phyloP scores from a whole-genome alignment of 495 filamentous ascomycete genomes.

The Chaetomium fimeti region DNA sequence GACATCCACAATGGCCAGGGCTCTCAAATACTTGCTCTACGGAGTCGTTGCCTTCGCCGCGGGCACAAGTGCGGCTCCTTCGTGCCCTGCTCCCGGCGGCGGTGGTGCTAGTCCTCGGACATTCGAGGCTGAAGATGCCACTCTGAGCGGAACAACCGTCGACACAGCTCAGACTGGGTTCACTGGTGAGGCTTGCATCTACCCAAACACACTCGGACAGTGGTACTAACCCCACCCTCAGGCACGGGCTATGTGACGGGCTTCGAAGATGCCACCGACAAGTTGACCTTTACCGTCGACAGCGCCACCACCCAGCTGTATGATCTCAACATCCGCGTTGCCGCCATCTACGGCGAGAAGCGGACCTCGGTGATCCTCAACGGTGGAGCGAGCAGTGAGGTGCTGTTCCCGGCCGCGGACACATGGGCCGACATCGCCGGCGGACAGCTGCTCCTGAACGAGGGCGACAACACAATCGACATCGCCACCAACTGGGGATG shows the following conservation, averaged over 20 bases:
- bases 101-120: constrained; percentile 16
- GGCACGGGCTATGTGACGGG: constrained; percentile 47
- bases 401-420: constrained; percentile 35
- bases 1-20: constrained; percentile 7
- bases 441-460: constrained; percentile 45
- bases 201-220: too few relatives aligned
- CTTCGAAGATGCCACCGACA: constrained; percentile 42
- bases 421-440: constrained; percentile 35
- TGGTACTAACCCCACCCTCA: not conserved
- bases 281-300: constrained; percentile 41
- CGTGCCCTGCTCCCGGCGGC: not conserved
- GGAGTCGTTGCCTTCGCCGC: constrained; percentile 12
- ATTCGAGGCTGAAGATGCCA: constrained; percentile 44
- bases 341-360: constrained; percentile 46
- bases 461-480: constrained; percentile 44
- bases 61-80: constrained; percentile 2
- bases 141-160: constrained; percentile 38
- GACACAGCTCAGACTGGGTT: constrained; percentile 38
- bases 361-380: constrained; percentile 44
- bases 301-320: constrained; percentile 37
- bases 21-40: constrained; percentile 10
- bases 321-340: constrained; percentile 42
- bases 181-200: constrained; percentile 18
- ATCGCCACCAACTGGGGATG: constrained; percentile 51
- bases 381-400: constrained; percentile 41